Base-by-base conservation (phyloP, 495 filamentous ascomycete genomes). In the Penicillium robsamsonii region DNA sequence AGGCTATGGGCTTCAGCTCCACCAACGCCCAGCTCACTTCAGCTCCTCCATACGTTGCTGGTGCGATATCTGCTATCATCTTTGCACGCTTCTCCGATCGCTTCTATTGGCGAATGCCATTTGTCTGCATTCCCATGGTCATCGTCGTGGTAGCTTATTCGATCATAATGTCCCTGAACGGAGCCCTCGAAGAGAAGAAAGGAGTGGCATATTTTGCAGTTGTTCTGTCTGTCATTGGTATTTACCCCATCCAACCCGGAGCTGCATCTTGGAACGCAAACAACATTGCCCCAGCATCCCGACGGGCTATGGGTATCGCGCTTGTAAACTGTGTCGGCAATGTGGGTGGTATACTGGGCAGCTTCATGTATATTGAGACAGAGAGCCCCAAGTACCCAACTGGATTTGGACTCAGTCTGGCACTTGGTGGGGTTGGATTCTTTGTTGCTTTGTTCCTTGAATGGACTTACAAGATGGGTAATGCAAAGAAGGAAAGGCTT, bases 261-360 rank as follows among this genome's bases (percentile, higher is more conserved):
- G 33, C 37, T 30, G 37, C 38, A 1, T 31, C 57, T 8, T 60
- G 57, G 51, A 42, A 31, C 8, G 17, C 25, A 18, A 60, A 56
- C 35, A 60, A 60, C 18, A 30, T 60, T n/a, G 57, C 57, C 4
- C 43, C 43, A 10, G 31, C 44, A 5, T 33, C 22, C 1, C 37
- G 43, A 35, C 51, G 45, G 5, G 44, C 52, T 18, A 50, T 60
- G 22, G 57, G 51, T 7, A 55, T 50, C 3, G 57, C 57, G 15
- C 35, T 55, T 1, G 42, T 55, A 13, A 55, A 31, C 25, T 42
- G 51, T 11, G 25, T 60, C 9, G 57, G 51, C 20, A 60, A 55
- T 46, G 9, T 30, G 3, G 57, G 57, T 20, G 57, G 57, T 17
- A 50, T 50, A n/a, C 5, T 60, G 15, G 57, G 57, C 4, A 43